Percentiles rank a stretch among this genome's conserved stretches.
Evolutionary conservation across 2,329 filamentous ascomycete genomes (phyloP).

Genomic region (Fusarium aywerte): DNA sequence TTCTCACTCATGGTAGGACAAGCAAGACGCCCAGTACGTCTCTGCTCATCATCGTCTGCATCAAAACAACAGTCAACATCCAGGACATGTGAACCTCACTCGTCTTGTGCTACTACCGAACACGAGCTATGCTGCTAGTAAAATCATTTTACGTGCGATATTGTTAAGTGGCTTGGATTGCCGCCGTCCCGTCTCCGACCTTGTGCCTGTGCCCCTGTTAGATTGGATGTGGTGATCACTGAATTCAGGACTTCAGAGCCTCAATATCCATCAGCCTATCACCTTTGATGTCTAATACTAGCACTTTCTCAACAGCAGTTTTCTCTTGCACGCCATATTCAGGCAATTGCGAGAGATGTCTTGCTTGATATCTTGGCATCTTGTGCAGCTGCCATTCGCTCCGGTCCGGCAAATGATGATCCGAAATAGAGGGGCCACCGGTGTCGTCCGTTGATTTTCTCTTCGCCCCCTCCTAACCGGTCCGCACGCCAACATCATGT

Average conservation of each 20-base stretch:
- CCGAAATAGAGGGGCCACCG: conserved; percentile 34
- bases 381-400: conserved; percentile 8
- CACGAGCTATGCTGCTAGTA: conserved; percentile 22
- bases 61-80: conserved; percentile 13
- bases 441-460: conserved; percentile 26
- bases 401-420: conserved; percentile 34
- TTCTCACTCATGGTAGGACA: conserved; percentile 14
- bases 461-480: conserved; percentile 9
- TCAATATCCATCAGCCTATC: conserved; percentile 8
- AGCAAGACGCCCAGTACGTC: conserved; percentile 15
- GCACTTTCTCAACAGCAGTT: background rate
- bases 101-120: conserved; percentile 24
- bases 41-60: conserved; percentile 1
- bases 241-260: conserved; percentile 9
- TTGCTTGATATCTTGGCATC: conserved; percentile 2
- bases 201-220: background rate
- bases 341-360: background rate
- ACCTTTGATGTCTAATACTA: background rate
- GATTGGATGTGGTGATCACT: background rate
- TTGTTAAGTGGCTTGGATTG: conserved; percentile 13
- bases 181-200: conserved; percentile 2
- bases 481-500: background rate
- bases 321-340: background rate
- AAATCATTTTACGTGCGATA: background rate
- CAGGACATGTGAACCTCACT: conserved; percentile 2